Base-by-base conservation (phyloP, 1,139 yeast genomes). In the Kazachstania sp. region DNA sequence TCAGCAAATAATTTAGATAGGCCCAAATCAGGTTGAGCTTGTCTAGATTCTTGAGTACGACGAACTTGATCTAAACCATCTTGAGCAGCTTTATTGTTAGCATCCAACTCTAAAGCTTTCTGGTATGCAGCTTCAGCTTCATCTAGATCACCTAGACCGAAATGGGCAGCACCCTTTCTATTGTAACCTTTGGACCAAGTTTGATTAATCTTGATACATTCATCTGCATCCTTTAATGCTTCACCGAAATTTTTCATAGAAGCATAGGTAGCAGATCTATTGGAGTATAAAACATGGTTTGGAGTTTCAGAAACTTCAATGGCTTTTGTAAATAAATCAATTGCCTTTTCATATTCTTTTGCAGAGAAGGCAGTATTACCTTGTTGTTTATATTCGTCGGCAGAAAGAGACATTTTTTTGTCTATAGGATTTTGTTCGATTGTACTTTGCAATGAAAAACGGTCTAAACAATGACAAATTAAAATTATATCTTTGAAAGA, bases 171-270 rank as follows among this genome's bases (percentile, higher is more conserved):
- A 48, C 88, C 99, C 44, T 86, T 84, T 69, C 99, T 83, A 61
- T 82, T 84, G 73, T 84, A 86, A 43, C 97, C 98, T 69, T 92
- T 92, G 19, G 96, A 88, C 97, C 97, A 92, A 3, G 79, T 54
- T 20, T 86, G 81, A 55, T 86, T 87, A 69, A 87, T 79, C 60
- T 77, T 75, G 45, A 85, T 81, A 69, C 95, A 84, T 61, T 83
- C 78, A 53, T 85, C 71, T 26, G 97, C 97, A 66, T 92, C 97
- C 48, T 74, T 71, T 51, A 87, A 72, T 2, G 97, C 97, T 52
- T 81, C 71, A 34, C 69, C 67, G 61, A 81, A 92, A 57, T 87
- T 70, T 63, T 82, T 82, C 69, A 83, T 69, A 13, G 96, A 86
- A 3, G 97, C 85, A 60, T 83, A 83, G 48, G 87, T 78, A 11